These are phyloP conservation scores for Cyclotella baltica DNA, from an alignment of 108 stramenopile genomes.

Conservation along the genomic window DNA sequence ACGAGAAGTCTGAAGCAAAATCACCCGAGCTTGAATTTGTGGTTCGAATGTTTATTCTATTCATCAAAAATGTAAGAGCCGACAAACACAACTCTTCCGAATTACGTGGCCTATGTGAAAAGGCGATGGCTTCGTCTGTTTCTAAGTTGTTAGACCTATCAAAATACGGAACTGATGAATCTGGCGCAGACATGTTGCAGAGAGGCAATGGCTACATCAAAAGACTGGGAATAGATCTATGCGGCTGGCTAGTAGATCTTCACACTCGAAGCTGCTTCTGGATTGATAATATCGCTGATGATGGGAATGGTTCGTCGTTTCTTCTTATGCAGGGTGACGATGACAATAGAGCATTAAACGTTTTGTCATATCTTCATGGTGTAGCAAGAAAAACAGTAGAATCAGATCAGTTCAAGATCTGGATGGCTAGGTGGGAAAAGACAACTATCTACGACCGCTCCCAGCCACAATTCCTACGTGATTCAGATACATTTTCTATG, in stretches of 20 bases:
- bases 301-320: constrained; percentile 27
- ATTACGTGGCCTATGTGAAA: constrained; percentile 40
- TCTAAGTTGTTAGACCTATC: constrained; percentile 21
- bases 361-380: constrained; percentile 30
- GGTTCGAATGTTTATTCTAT: constrained; percentile 48
- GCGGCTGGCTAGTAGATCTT: constrained; percentile 54
- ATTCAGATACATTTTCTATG: constrained; percentile 10
- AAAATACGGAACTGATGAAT: background rate
- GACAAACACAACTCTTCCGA: constrained; percentile 48
- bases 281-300: constrained; percentile 32
- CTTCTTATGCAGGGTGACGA: constrained; percentile 22
- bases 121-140: constrained; percentile 33
- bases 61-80: constrained; percentile 42
- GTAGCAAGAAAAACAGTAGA: constrained; percentile 21
- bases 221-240: constrained; percentile 39
- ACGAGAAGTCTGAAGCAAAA: background rate
- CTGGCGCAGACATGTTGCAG: background rate
- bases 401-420: constrained; percentile 33
- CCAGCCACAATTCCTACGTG: background rate
- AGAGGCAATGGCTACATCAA: background rate
- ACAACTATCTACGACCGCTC: background rate
- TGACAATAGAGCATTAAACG: constrained; percentile 4
- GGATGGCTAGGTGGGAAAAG: constrained; percentile 26
- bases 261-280: constrained; percentile 57
- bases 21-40: constrained; percentile 31